These are phyloP conservation scores for Colletotrichum chrysophilum DNA, from an alignment of 2,329 filamentous ascomycete genomes.

Conservation along the genomic window DNA sequence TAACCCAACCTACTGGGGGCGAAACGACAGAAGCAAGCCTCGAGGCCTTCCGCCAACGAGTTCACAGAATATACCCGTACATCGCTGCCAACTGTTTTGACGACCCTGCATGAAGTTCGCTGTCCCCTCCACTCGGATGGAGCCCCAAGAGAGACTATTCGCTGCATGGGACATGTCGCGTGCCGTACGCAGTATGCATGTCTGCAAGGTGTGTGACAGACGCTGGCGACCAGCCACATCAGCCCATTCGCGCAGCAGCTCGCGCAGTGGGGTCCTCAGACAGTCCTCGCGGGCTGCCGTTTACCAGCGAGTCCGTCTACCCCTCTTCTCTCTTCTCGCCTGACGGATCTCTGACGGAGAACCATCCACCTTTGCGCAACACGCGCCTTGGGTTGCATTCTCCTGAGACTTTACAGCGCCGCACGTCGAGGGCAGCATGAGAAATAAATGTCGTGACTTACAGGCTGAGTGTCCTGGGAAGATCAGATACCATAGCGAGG, in stretches of 20 bases:
- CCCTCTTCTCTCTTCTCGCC: not conserved
- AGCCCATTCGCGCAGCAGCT: slow-evolving; percentile 7
- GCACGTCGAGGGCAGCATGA: not conserved
- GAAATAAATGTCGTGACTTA: not conserved
- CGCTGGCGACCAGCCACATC: not conserved
- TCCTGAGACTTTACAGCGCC: not conserved
- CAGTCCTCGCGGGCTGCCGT: not conserved
- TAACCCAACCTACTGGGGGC: not conserved
- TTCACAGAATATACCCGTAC: not conserved
- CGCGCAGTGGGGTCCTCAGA: not conserved
- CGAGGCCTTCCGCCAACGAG: not conserved
- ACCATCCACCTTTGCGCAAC: not conserved
- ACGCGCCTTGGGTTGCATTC: not conserved
- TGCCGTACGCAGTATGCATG: not conserved
- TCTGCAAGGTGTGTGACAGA: not conserved
- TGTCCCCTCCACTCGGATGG: not conserved
- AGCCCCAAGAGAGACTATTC: not conserved
- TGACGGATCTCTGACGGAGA: not conserved
- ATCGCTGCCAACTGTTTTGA: not conserved
- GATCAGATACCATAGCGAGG: not conserved
- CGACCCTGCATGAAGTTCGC: not conserved
- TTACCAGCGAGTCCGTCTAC: not conserved
- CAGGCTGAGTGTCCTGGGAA: not conserved
- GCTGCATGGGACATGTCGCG: not conserved
- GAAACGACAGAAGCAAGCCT: not conserved